Base-by-base conservation (phyloP, 176 grass and related monocot species). In the Puccinellia tenuiflora region DNA sequence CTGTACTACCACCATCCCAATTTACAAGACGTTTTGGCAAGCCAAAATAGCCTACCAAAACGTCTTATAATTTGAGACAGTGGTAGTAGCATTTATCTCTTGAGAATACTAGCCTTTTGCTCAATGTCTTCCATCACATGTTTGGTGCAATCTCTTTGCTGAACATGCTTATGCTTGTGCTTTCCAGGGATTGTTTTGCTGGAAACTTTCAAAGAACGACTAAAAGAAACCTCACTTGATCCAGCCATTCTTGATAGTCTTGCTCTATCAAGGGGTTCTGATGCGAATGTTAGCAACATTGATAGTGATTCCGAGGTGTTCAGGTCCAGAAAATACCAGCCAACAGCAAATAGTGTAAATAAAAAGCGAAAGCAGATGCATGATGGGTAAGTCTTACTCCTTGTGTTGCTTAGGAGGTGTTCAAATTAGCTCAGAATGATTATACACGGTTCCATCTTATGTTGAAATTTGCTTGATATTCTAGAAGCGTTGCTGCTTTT, bases 171-270 rank as follows among this genome's bases (percentile, higher is more conserved):
- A 46, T 47, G 45, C 45, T 47, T 28, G 24, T 28, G 56, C 39
- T 88, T 86, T 81, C 14, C 71, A 97, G 86, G 85, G 37, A 39
- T 79, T 78, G 81, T 90, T 69, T 90, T 94, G 83, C 71, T 97
- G 59, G 52, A 94, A 79, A 66, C 65, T 68, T 88, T 77, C 30
- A 92, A 83, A 77, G 77, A 85, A 17, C 81, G 73, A 53, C 71
- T 75, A 6, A 38, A 67, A 46, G 76, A 33, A 75, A 83, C 38
- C 3, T 67, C 72, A 20, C 31, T 79, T 72, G 60, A 81, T 80
- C 30, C 82, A 57, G 80, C 73, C 26, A 53, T 50, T 24, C 39
- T 90, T 73, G 85, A 92, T 43, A 83, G 70, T 5, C 78, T 91
- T 59, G 67, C 90, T 2, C 85, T 88, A 5, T 77, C 82, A 5